These are phyloP conservation scores for Aspergillus sp. DNA, from an alignment of 2,329 filamentous ascomycete species.

Conservation along the genomic window DNA sequence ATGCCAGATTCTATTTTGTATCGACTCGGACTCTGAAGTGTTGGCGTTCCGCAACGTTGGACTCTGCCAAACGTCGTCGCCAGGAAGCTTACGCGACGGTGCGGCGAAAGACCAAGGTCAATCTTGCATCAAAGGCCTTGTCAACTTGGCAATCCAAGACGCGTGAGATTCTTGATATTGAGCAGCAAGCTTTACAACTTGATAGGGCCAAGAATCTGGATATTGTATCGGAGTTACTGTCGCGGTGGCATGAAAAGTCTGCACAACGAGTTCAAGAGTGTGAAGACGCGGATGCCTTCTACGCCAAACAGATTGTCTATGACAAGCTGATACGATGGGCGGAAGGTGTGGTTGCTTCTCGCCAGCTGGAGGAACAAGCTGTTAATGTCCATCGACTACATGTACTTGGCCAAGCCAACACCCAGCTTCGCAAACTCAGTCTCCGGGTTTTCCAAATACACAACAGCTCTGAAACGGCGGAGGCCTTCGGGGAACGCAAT, in stretches of 20 bases:
- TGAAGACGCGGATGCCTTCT: constrained; percentile 39
- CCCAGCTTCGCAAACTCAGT: constrained; percentile 56
- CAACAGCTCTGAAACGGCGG: constrained; percentile 52
- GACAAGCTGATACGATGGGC: constrained; percentile 39
- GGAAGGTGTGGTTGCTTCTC: constrained; percentile 32
- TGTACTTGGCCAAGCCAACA: constrained; percentile 47
- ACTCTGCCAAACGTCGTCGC: constrained; percentile 53
- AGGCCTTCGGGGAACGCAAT: constrained; percentile 54
- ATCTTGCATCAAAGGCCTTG: constrained; percentile 49
- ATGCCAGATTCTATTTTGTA: constrained; percentile 58
- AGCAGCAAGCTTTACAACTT: constrained; percentile 40
- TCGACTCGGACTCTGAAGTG: constrained; percentile 49
- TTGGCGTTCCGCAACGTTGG: constrained; percentile 52
- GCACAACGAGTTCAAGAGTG: constrained; percentile 34
- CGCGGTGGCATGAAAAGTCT: constrained; percentile 45
- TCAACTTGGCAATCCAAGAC: constrained; percentile 38
- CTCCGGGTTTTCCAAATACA: constrained; percentile 57
- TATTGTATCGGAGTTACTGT: constrained; percentile 37
- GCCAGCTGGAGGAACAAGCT: constrained; percentile 46
- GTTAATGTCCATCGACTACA: constrained; percentile 47
- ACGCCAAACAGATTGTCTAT: constrained; percentile 39
- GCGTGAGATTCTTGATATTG: constrained; percentile 33
- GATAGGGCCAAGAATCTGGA: constrained; percentile 35
- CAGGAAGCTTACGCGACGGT: constrained; percentile 57
- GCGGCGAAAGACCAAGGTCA: constrained; percentile 54